Evolutionary conservation across 148 eudicot species (phyloP), one percentile per base, ranked within the genome.

Genomic region (Cornus suecica): DNA sequence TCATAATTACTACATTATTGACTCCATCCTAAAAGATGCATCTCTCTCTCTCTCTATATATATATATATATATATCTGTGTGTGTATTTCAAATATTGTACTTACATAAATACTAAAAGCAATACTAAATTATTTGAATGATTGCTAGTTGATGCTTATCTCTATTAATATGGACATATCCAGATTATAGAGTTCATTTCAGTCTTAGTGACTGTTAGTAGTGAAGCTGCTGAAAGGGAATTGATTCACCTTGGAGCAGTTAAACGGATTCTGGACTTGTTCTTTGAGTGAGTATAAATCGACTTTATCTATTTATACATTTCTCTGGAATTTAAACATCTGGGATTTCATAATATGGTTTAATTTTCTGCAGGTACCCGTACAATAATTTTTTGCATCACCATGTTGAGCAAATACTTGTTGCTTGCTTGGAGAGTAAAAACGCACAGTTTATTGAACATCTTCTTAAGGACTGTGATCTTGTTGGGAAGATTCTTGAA

Each of bases 351-450:
- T 72, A 13, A 63, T 27, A 20, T 64, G 52, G 37, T 74, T 80
- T 72, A 34, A 14, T 69, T 78, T 54, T 70, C 14, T 83, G 68
- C 71, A 95, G 99, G 91, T 95, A 91, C 77, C 97, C 99, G 10
- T 95, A 82, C 94, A 95, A 95, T 78, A 95, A 92, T 76, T 95
- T 93, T 82, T 81, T 95, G 81, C 99, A 95, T 85, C 94, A 91
- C 77, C 93, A 93, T 81, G 97, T 89, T 34, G 97, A 91, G 79
- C 87, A 64, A 72, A 90, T 95, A 71, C 74, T 95, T 42, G 18
- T 70, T 51, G 88, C 93, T 69, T 93, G 97, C 90, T 80, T 95
- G 71, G 99, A 90, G 82, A 90, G 94, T 88, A 93, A 95, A 79
- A 91, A 81, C 51, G 60, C 85, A 72, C 68, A 84, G 37, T 89